phyloP scores from a whole-genome alignment of 805 yeast genomes.

The Wickerhamomyces bovis region DNA sequence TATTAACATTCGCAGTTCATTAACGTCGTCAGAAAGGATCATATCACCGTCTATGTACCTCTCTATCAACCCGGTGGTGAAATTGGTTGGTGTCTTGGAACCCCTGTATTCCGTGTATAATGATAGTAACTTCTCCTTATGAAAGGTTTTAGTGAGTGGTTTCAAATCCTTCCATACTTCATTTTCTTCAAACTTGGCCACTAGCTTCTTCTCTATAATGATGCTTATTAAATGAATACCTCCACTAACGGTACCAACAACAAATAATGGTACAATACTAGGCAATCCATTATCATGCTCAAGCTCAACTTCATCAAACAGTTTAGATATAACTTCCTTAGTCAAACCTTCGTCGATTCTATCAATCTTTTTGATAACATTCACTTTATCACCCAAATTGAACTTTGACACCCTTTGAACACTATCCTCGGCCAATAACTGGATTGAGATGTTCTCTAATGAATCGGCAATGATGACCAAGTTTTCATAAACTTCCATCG shows the following conservation, averaged over 20 bases:
- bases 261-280: conserved; percentile 16
- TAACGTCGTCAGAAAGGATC: neutral
- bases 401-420: conserved; percentile 10
- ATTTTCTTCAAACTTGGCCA: neutral
- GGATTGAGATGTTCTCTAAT: conserved; percentile 9
- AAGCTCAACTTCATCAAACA: neutral
- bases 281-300: neutral
- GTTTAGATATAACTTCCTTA: conserved; percentile 1
- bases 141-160: neutral
- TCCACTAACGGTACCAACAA: conserved; percentile 23
- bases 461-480: conserved; percentile 13
- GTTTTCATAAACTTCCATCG: conserved; percentile 10
- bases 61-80: neutral
- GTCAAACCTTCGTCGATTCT: neutral
- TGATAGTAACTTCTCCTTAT: neutral
- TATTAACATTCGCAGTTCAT: neutral
- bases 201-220: conserved; percentile 1
- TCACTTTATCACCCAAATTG: conserved; percentile 20
- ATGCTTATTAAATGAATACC: conserved; percentile 19
- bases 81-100: neutral
- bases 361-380: conserved; percentile 15
- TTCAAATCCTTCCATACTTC: neutral
- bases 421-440: neutral
- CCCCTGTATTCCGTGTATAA: conserved; percentile 4
- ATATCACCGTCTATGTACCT: neutral